Evolutionary conservation across 2,329 filamentous ascomycete species (phyloP).

Genomic region (Ambrosiella xylebori): DNA sequence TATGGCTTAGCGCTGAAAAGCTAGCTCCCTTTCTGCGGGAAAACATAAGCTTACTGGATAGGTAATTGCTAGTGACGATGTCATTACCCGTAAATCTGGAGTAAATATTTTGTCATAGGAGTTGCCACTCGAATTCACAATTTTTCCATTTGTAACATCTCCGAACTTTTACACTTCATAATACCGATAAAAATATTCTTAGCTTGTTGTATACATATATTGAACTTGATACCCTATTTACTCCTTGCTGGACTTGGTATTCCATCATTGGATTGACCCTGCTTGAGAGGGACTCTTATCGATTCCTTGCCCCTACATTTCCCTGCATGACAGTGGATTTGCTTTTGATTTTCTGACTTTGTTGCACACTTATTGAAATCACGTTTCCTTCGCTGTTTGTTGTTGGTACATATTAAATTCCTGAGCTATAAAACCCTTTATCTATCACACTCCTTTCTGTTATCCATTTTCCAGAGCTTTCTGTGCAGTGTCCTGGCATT

Average conservation of each 20-base stretch:
- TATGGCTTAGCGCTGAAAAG: neutral
- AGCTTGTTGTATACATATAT: too few relatives aligned
- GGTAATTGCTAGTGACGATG: neutral
- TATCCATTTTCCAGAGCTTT: neutral
- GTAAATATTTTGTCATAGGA: too few relatives aligned
- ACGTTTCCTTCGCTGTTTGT: neutral
- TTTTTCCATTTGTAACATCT: too few relatives aligned
- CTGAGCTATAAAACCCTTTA: neutral
- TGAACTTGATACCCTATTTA: neutral
- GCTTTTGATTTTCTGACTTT: neutral
- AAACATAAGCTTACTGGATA: neutral
- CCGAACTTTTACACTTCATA: too few relatives aligned
- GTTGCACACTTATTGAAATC: neutral
- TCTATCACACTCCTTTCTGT: too few relatives aligned
- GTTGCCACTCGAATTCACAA: too few relatives aligned
- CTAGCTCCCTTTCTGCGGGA: neutral
- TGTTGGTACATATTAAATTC: neutral
- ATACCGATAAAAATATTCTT: too few relatives aligned
- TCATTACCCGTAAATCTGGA: neutral
- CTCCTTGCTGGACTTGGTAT: neutral
- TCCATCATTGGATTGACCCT: neutral
- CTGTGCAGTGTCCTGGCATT: neutral
- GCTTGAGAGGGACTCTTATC: neutral
- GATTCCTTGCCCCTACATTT: neutral
- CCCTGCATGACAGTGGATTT: neutral